Evolutionary conservation across 306 rosid genomes (phyloP).

Genomic region (Cucurbita moschata): DNA sequence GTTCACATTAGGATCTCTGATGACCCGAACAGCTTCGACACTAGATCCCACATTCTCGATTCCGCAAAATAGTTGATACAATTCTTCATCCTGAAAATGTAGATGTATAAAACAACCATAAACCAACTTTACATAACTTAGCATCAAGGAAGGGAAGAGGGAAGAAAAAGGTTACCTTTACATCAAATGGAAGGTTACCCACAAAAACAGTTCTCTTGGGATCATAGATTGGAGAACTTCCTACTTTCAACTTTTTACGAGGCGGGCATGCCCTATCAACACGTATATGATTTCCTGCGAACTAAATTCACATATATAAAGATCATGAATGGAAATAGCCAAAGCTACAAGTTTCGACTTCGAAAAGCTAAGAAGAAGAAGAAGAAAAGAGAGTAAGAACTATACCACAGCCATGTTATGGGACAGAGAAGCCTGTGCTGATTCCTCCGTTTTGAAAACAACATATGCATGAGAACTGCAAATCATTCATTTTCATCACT

Average conservation of each 20-base stretch:
- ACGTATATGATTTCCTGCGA: constrained; percentile 82
- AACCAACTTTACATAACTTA: background rate
- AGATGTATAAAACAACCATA: background rate
- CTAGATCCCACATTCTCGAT: constrained; percentile 36
- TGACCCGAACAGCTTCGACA: constrained; percentile 68
- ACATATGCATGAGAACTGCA: constrained; percentile 76
- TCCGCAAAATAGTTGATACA: constrained; percentile 68
- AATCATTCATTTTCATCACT: constrained; percentile 13
- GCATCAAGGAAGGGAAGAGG: background rate
- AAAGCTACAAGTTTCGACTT: background rate
- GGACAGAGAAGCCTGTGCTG: constrained; percentile 71
- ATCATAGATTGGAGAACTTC: constrained; percentile 45
- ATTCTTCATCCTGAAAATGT: constrained; percentile 74
- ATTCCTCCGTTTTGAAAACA: constrained; percentile 57
- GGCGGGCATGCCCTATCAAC: constrained; percentile 99
- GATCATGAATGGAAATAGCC: background rate
- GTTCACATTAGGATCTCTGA: constrained; percentile 67
- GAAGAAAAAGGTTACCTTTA: constrained; percentile 39
- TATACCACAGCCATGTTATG: constrained; percentile 83
- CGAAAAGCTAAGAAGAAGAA: background rate
- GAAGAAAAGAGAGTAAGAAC: background rate
- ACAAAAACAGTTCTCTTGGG: constrained; percentile 80
- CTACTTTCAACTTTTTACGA: constrained; percentile 78
- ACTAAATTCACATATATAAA: constrained; percentile 25
- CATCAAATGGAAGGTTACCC: constrained; percentile 95